These are phyloP conservation scores for Babjeviella inositovora DNA, from an alignment of 805 yeast genomes.

Conservation along the genomic window DNA sequence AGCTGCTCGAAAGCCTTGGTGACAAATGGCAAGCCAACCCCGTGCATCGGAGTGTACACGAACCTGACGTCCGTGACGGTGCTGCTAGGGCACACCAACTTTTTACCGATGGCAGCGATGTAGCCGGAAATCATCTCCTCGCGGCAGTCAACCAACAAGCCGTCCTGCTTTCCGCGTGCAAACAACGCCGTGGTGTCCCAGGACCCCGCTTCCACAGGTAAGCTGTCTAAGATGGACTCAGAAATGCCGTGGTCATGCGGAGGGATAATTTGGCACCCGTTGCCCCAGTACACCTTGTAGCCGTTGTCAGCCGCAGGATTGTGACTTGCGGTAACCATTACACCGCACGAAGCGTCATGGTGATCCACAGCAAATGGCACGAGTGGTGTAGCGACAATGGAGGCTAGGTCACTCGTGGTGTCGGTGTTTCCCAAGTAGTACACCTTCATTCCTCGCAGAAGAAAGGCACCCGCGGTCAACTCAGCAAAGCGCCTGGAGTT, in stretches of 20 bases:
- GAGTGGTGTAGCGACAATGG: constrained; percentile 72
- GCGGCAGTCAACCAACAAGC: constrained; percentile 19
- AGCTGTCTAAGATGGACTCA: constrained; percentile 35
- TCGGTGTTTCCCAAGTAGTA: constrained; percentile 33
- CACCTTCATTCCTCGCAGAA: constrained; percentile 53
- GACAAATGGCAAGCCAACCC: constrained; percentile 68
- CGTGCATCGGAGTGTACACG: constrained; percentile 92
- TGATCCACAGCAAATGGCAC: constrained; percentile 77
- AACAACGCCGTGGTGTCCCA: constrained; percentile 27
- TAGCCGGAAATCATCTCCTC: constrained; percentile 25
- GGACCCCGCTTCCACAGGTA: constrained; percentile 41
- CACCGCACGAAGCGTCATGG: constrained; percentile 56
- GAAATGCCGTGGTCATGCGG: constrained; percentile 79
- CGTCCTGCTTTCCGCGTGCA: constrained; percentile 7
- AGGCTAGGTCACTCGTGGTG: constrained; percentile 8
- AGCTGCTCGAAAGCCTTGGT: constrained; percentile 18
- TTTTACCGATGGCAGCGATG: constrained; percentile 10
- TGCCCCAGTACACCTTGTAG: constrained; percentile 82
- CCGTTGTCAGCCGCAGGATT: constrained; percentile 83
- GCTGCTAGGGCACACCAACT: constrained; percentile 14
- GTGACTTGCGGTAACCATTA: constrained; percentile 88
- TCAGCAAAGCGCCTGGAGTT: constrained; percentile 70
- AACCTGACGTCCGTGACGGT: constrained; percentile 22
- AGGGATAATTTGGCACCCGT: constrained; percentile 92
- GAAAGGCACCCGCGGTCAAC: constrained; percentile 61